Evolutionary conservation across 192 early-diverging fungal genomes (phyloP).

Genomic region (Umbelopsis isabellina): DNA sequence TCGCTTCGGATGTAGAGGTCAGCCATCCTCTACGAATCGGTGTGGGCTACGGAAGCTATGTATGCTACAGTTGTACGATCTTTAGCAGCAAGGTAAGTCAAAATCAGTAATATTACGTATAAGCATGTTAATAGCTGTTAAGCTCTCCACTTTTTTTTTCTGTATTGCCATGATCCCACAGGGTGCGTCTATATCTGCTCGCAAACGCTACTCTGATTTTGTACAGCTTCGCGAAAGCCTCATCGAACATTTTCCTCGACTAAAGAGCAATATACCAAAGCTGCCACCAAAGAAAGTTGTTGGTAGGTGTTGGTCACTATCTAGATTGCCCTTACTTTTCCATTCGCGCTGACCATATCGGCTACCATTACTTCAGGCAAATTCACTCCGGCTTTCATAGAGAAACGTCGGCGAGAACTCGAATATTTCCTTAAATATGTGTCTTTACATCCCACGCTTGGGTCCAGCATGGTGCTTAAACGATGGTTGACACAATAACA

Average conservation of each 20-base stretch:
- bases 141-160: too few species aligned
- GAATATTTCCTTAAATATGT: conserved; percentile 60
- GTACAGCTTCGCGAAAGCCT: conserved; percentile 44
- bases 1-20: conserved; percentile 43
- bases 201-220: conserved; percentile 57
- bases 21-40: conserved; percentile 46
- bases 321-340: background rate
- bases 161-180: background rate
- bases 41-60: conserved; percentile 47
- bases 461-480: conserved; percentile 48
- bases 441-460: conserved; percentile 50
- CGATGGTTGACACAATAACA: conserved; percentile 48
- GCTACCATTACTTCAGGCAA: conserved; percentile 20
- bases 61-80: conserved; percentile 48
- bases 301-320: conserved; percentile 14
- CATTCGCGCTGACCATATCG: background rate
- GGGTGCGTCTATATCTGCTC: conserved; percentile 41
- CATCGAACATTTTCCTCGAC: conserved; percentile 36
- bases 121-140: background rate
- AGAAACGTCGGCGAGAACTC: conserved; percentile 50
- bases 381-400: conserved; percentile 54
- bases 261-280: conserved; percentile 48
- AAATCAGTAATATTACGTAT: background rate
- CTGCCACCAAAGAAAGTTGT: conserved; percentile 56
- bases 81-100: conserved; percentile 39